Evolutionary conservation across 306 rosid genomes (phyloP), one percentile per base, ranked within the genome.

Genomic region (Rubus parviflorus): DNA sequence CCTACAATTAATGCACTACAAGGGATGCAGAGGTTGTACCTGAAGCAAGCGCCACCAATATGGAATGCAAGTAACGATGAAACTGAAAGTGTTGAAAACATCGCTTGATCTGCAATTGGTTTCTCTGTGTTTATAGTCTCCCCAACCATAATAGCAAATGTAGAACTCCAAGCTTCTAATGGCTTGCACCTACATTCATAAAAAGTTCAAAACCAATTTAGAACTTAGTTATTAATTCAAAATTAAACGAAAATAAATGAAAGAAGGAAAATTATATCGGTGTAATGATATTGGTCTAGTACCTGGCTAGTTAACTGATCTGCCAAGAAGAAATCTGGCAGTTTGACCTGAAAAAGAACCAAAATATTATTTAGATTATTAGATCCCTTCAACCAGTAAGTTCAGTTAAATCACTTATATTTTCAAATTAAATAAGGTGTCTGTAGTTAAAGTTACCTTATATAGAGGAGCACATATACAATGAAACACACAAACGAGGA

Each of bases 221-320:
- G 53, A 35, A 20, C 43, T 60, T 46, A 16, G 19, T 41, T 7
- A 12, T 7, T 14, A 23, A 14, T 43, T 74, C 30, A 65, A 12
- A 23, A 30, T 30, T 30, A 30, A 30, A 30, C 35, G 20, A n/a
- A 8, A 56, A 7, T 7, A 3, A 42, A 56, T 11, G n/a, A 68
- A 17, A 10, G 48, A 25, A 56, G 3, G 11, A 23, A 60, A 43
- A 60, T 30, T 17, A 51, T n/a, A 23, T 25, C 25, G 4, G 35
- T 30, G 35, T 30, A n/a, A 30, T 30, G 35, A 81, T 35, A 15
- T 35, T 4, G 46, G 46, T 49, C 35, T 30, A 30, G 35, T 30
- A 89, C 93, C 89, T 90, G 96, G 80, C 96, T 90, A 4, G 96
- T 90, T 38, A 91, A 77, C 74, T 91, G 96, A 85, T 91, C 91